Evolutionary conservation across 2,329 filamentous ascomycete genomes (phyloP).

Genomic region (Dactylellina leptospora): DNA sequence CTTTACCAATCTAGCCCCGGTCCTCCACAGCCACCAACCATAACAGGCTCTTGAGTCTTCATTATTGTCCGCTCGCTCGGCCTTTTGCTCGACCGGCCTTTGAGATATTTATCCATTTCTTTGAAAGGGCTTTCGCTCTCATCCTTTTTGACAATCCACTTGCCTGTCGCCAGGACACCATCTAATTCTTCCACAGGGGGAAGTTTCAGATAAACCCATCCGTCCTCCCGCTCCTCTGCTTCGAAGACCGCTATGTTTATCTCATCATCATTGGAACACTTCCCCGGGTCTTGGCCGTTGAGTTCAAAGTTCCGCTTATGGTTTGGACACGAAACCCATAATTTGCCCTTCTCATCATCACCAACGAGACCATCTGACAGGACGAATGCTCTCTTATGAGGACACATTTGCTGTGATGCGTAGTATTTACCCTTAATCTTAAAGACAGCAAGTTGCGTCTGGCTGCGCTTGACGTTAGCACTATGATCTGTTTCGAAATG

Average conservation of each 20-base stretch:
- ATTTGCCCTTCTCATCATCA: conserved; percentile 67
- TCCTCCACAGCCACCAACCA: conserved; percentile 41
- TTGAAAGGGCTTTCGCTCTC: conserved; percentile 64
- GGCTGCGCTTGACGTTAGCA: conserved; percentile 81
- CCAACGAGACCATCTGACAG: conserved; percentile 85
- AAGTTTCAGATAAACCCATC: conserved; percentile 80
- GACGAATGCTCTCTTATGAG: conserved; percentile 89
- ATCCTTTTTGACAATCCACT: conserved; percentile 79
- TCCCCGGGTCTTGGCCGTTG: conserved; percentile 70
- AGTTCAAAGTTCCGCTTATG: conserved; percentile 92
- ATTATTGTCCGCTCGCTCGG: conserved; percentile 42
- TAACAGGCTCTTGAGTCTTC: conserved; percentile 34
- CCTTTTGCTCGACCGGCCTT: conserved; percentile 63
- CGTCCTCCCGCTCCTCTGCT: conserved; percentile 77
- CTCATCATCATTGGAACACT: conserved; percentile 76
- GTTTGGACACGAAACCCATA: conserved; percentile 87
- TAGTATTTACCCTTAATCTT: conserved; percentile 82
- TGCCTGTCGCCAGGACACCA: conserved; percentile 76
- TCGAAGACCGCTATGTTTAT: conserved; percentile 85
- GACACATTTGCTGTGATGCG: conserved; percentile 92
- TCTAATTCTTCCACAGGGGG: conserved; percentile 84
- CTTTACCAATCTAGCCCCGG: conserved; percentile 41
- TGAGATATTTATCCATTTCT: conserved; percentile 64
- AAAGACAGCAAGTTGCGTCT: conserved; percentile 89
- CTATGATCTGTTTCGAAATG: conserved; percentile 74